phyloP scores from a whole-genome alignment of 73 alveolate genomes.

The Paramecium octaurelia region DNA sequence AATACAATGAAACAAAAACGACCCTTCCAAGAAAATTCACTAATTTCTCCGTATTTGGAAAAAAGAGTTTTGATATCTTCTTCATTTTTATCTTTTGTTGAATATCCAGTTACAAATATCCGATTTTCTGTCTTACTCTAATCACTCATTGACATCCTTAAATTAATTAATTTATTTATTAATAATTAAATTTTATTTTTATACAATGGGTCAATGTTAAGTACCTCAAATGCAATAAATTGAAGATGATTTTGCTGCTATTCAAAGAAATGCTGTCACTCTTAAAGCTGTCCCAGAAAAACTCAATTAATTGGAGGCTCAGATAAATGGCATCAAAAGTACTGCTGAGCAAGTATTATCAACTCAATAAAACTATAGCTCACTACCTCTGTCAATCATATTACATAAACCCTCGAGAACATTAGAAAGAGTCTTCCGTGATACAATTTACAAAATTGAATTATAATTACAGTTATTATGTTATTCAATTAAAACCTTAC shows the following conservation, averaged over 20 bases:
- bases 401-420: not conserved
- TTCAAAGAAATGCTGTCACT: not conserved
- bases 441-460: not conserved
- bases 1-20: conserved; percentile 41
- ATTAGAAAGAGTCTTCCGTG: not conserved
- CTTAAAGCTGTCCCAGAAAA: conserved; percentile 7
- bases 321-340: not conserved
- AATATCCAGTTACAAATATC: conserved; percentile 7
- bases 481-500: not conserved
- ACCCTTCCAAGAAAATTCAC: conserved; percentile 51
- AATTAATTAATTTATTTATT: not conserved
- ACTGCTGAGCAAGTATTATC: not conserved
- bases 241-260: conserved; percentile 13
- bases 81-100: not conserved
- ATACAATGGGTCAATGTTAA: conserved; percentile 2
- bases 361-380: not conserved
- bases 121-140: not conserved
- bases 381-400: not conserved
- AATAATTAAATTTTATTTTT: not conserved
- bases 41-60: not conserved
- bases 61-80: conserved; percentile 19
- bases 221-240: conserved; percentile 3
- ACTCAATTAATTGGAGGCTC: not conserved
- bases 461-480: not conserved
- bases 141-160: not conserved